phyloP scores from a whole-genome alignment of 208 protist species.

The Novymonas esmeraldas region DNA sequence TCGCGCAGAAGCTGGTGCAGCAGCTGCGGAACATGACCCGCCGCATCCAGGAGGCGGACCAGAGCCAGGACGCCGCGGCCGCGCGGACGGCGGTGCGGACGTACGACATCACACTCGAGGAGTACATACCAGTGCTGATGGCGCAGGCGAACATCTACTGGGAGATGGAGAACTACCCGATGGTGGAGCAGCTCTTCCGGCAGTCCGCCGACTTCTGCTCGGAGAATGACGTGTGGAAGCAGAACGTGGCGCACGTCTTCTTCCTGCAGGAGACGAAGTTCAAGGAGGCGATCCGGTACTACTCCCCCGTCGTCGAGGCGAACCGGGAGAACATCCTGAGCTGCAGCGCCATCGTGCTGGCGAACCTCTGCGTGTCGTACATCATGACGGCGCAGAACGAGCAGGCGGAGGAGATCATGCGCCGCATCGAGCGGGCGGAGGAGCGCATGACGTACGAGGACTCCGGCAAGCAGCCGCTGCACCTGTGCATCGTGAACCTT shows the following conservation, averaged over 20 bases:
- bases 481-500: constrained; percentile 98
- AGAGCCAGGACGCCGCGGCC: constrained; percentile 84
- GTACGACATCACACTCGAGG: constrained; percentile 94
- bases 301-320: constrained; percentile 95
- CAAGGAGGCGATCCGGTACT: constrained; percentile 96
- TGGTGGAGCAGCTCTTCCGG: constrained; percentile 95
- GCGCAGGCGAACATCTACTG: constrained; percentile 98
- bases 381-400: constrained; percentile 97
- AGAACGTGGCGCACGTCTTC: constrained; percentile 97
- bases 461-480: constrained; percentile 92
- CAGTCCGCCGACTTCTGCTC: constrained; percentile 96
- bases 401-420: constrained; percentile 97
- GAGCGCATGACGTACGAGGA: constrained; percentile 87
- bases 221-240: constrained; percentile 97
- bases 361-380: constrained; percentile 97
- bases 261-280: constrained; percentile 98
- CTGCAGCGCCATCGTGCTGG: constrained; percentile 96
- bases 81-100: constrained; percentile 84
- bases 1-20: constrained; percentile 95
- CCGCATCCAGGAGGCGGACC: constrained; percentile 94
- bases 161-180: constrained; percentile 97
- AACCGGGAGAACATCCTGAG: constrained; percentile 93
- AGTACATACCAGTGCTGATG: constrained; percentile 97
- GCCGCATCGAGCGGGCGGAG: constrained; percentile 96
- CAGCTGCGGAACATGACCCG: constrained; percentile 95